Percentiles rank a stretch among this genome's conserved stretches.
These are phyloP conservation scores for Pythium coloratum DNA, from an alignment of 352 stramenopile genomes.

Conservation along the genomic window DNA sequence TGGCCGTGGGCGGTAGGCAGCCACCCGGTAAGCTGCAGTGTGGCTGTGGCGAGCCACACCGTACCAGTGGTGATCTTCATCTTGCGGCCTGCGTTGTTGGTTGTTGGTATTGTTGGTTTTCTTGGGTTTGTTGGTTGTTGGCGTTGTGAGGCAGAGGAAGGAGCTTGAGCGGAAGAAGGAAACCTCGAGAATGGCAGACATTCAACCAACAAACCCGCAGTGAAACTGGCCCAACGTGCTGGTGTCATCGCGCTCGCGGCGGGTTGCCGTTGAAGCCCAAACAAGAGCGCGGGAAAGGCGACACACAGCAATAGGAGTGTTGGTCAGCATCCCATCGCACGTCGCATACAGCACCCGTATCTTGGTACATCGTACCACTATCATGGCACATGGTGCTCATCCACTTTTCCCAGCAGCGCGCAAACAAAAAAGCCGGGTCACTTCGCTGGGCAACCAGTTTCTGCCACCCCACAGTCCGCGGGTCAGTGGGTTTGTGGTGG, in stretches of 20 bases:
- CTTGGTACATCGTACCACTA: background rate
- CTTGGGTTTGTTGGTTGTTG: too few species aligned
- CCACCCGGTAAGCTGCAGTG: background rate
- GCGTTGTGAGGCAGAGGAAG: background rate
- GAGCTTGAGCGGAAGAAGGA: background rate
- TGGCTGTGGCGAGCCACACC: background rate
- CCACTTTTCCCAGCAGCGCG: background rate
- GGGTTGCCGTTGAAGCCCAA: constrained; percentile 4
- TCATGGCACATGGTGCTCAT: background rate
- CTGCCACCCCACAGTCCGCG: background rate
- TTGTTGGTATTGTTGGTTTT: background rate
- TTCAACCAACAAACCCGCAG: background rate
- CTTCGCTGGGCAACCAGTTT: background rate
- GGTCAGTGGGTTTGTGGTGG: background rate
- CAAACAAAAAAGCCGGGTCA: background rate
- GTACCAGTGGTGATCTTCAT: background rate
- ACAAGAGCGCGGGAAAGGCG: constrained; percentile 9
- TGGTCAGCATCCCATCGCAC: constrained; percentile 8
- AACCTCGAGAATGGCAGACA: background rate
- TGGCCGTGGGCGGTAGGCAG: constrained; percentile 1
- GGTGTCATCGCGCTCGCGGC: background rate
- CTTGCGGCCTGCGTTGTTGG: background rate
- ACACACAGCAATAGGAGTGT: constrained; percentile 3
- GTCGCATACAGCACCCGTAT: constrained; percentile 1
- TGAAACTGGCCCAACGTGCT: background rate